These are phyloP conservation scores for Saccharomycopsis javanensis DNA, from an alignment of 805 yeast species.

Conservation along the genomic window DNA sequence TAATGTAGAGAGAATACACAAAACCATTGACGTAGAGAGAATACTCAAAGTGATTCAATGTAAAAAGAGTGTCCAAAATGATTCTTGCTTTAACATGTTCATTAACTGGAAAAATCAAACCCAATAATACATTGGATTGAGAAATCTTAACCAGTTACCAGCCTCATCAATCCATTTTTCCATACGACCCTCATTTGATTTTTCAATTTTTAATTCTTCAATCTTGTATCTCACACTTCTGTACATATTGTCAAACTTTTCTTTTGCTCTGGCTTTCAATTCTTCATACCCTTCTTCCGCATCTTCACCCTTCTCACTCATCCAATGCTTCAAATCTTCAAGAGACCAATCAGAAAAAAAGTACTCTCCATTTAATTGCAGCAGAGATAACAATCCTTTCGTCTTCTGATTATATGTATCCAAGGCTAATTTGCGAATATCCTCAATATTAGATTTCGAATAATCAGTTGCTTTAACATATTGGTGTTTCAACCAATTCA, in stretches of 20 bases:
- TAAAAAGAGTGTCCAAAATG: too few relatives aligned
- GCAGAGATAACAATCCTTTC: neutral
- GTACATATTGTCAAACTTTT: neutral
- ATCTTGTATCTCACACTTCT: neutral
- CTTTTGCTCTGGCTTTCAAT: neutral
- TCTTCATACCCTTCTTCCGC: neutral
- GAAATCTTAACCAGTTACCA: neutral
- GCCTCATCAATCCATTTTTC: neutral
- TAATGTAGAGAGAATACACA: too few relatives aligned
- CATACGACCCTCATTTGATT: neutral
- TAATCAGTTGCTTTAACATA: neutral
- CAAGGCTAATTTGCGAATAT: neutral
- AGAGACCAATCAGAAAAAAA: slow-evolving; percentile 4
- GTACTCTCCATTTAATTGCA: neutral
- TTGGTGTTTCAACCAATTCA: neutral
- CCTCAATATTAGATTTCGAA: neutral
- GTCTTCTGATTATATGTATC: neutral
- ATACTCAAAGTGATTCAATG: too few relatives aligned
- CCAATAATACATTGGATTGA: neutral
- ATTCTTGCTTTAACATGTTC: too few relatives aligned
- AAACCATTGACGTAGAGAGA: too few relatives aligned
- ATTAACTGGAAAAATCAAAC: too few relatives aligned
- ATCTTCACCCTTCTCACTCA: neutral
- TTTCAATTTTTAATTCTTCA: neutral
- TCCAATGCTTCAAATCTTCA: slow-evolving; percentile 2